Evolutionary conservation across 805 yeast genomes (phyloP).

Genomic region (Vanderwaltozyma polyspora): DNA sequence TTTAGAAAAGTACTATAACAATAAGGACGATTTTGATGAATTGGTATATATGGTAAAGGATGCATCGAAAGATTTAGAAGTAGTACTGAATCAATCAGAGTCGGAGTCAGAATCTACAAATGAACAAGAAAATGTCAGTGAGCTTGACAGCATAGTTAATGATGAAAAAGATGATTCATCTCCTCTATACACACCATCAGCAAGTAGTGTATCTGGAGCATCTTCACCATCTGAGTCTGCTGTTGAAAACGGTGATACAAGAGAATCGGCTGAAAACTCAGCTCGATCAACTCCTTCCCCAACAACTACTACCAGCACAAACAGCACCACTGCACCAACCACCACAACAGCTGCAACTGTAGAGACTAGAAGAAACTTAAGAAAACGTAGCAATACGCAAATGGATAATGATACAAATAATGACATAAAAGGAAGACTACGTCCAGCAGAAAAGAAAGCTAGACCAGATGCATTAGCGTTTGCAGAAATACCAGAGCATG

Average conservation of each 20-base stretch:
- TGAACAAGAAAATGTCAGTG: conserved; percentile 4
- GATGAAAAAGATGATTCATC: conserved; percentile 4
- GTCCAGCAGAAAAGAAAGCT: conserved; percentile 21
- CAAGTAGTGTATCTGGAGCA: not conserved
- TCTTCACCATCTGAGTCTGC: not conserved
- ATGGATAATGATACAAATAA: not conserved
- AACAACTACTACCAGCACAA: not conserved
- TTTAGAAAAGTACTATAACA: conserved; percentile 16
- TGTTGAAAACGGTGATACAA: not conserved
- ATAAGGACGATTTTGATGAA: conserved; percentile 19
- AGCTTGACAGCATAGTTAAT: conserved; percentile 2
- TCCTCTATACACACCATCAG: not conserved
- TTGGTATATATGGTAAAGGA: conserved; percentile 21
- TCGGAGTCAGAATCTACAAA: conserved; percentile 3
- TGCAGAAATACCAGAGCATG: conserved; percentile 16
- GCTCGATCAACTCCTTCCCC: no score
- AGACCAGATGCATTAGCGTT: conserved; percentile 18
- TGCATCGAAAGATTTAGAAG: conserved; percentile 20
- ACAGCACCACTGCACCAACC: not conserved
- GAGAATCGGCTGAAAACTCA: not conserved
- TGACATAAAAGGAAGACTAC: conserved; percentile 6
- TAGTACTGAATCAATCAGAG: conserved; percentile 11
- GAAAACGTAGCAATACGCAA: conserved; percentile 7
- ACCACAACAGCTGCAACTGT: not conserved
- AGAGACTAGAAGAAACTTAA: conserved; percentile 1